These are phyloP conservation scores for Aspergillus cavernicola DNA, from an alignment of 495 filamentous ascomycete species.

Conservation along the genomic window DNA sequence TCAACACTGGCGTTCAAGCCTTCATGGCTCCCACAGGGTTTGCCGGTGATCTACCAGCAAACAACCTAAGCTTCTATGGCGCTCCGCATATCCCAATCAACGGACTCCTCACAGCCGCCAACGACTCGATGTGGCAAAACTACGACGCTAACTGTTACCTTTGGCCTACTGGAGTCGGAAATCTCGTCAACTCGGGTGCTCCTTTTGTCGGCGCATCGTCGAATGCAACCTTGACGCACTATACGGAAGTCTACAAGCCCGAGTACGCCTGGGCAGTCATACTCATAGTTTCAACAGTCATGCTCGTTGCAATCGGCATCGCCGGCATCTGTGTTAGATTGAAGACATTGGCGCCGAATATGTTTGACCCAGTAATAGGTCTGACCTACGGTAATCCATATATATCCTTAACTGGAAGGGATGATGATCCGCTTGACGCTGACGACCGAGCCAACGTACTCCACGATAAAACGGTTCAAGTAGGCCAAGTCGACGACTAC, in stretches of 20 bases:
- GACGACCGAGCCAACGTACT: conserved; percentile 5
- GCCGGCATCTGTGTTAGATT: conserved; percentile 8
- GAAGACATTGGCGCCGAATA: conserved; percentile 14
- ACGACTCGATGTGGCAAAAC: not conserved
- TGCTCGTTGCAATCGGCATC: conserved; percentile 3
- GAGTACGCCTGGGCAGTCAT: conserved; percentile 10
- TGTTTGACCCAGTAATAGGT: conserved; percentile 17
- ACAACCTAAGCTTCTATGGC: conserved; percentile 13
- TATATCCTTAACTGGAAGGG: not conserved
- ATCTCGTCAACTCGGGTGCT: not conserved
- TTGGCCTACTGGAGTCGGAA: not conserved
- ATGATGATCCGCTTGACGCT: conserved; percentile 6
- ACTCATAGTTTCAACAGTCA: conserved; percentile 4
- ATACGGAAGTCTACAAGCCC: conserved; percentile 15
- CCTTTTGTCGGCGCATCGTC: conserved; percentile 15
- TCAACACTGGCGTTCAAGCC: conserved; percentile 16
- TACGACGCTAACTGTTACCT: not conserved
- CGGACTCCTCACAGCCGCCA: not conserved
- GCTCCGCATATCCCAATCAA: conserved; percentile 3
- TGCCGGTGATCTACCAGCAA: conserved; percentile 10
- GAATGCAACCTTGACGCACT: conserved; percentile 8
- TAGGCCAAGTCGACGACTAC: conserved; percentile 7
- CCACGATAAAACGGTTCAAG: conserved; percentile 1
- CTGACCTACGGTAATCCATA: conserved; percentile 16
- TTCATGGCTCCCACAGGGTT: conserved; percentile 16